These are phyloP conservation scores for Urostyla sp. DNA, from an alignment of 73 alveolate species.

Conservation along the genomic window DNA sequence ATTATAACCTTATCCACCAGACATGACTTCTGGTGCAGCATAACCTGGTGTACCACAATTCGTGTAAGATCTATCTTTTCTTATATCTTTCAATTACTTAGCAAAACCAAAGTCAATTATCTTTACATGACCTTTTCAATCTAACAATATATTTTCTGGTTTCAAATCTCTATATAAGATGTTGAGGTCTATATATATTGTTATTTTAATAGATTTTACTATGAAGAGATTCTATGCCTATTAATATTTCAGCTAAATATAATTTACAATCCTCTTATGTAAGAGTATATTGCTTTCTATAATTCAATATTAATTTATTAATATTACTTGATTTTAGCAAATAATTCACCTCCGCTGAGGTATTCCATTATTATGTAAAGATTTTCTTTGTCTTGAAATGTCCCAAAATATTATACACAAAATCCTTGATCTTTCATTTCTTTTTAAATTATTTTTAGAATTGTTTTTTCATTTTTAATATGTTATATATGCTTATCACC, in stretches of 20 bases:
- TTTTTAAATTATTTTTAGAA: slow-evolving; percentile 41
- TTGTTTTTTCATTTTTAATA: slow-evolving; percentile 61
- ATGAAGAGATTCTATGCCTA: slow-evolving; percentile 76
- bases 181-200: slow-evolving; percentile 51
- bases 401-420: slow-evolving; percentile 58
- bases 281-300: slow-evolving; percentile 12
- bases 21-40: slow-evolving; percentile 77
- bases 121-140: slow-evolving; percentile 70
- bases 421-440: background rate
- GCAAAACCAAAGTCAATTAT: slow-evolving; percentile 92
- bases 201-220: background rate
- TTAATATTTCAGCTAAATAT: slow-evolving; percentile 45
- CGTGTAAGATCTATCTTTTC: slow-evolving; percentile 58
- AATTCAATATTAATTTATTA: background rate
- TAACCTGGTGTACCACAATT: slow-evolving; percentile 83
- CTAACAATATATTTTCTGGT: slow-evolving; percentile 86
- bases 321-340: slow-evolving; percentile 34
- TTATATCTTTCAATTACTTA: slow-evolving; percentile 59
- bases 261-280: slow-evolving; percentile 46
- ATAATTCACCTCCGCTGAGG: slow-evolving; percentile 71
- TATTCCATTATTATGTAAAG: slow-evolving; percentile 67
- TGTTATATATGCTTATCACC: slow-evolving; percentile 53
- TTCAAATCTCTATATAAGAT: slow-evolving; percentile 88
- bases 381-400: slow-evolving; percentile 69
- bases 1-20: slow-evolving; percentile 66